Evolutionary conservation across 73 alveolate species (phyloP).

Genomic region (Diophrys sp.): DNA sequence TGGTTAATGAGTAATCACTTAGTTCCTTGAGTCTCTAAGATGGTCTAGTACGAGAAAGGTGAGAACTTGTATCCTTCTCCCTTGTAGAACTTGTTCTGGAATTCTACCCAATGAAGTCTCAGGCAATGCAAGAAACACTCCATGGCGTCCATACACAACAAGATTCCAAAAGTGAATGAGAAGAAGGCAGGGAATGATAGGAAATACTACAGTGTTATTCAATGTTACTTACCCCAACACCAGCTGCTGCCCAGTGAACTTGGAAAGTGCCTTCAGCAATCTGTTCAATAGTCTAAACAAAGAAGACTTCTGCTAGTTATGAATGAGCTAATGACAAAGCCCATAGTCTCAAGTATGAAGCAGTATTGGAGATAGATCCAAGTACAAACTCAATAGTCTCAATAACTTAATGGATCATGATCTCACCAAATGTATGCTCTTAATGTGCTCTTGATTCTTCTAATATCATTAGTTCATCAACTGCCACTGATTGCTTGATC

Average conservation of each 20-base stretch:
- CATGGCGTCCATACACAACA: slow-evolving; percentile 85
- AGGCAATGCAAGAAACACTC: slow-evolving; percentile 90
- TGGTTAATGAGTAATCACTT: slow-evolving; percentile 3
- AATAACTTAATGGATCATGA: slow-evolving; percentile 92
- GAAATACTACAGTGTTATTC: no score
- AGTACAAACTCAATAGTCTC: slow-evolving; percentile 98
- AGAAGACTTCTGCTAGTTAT: slow-evolving; percentile 94
- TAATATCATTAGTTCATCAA: slow-evolving; percentile 1
- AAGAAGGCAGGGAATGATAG: slow-evolving; percentile 58
- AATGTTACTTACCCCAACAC: no score
- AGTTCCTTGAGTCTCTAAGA: background rate
- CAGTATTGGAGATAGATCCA: slow-evolving; percentile 97
- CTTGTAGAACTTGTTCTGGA: slow-evolving; percentile 77
- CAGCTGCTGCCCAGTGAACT: background rate
- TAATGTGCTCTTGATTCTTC: slow-evolving; percentile 57
- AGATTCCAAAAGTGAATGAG: slow-evolving; percentile 61
- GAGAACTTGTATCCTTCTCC: slow-evolving; percentile 74
- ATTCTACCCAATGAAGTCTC: slow-evolving; percentile 92
- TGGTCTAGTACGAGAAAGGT: slow-evolving; percentile 47
- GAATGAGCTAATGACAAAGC: slow-evolving; percentile 99
- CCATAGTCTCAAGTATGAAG: slow-evolving; percentile 98
- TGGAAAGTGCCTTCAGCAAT: background rate
- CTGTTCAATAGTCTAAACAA: slow-evolving; percentile 32
- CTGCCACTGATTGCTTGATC: slow-evolving; percentile 24
- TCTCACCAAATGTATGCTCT: slow-evolving; percentile 79